Conservation (phyloP, 306 rosid genomes). For the Ormosia semicastrata region DNA sequence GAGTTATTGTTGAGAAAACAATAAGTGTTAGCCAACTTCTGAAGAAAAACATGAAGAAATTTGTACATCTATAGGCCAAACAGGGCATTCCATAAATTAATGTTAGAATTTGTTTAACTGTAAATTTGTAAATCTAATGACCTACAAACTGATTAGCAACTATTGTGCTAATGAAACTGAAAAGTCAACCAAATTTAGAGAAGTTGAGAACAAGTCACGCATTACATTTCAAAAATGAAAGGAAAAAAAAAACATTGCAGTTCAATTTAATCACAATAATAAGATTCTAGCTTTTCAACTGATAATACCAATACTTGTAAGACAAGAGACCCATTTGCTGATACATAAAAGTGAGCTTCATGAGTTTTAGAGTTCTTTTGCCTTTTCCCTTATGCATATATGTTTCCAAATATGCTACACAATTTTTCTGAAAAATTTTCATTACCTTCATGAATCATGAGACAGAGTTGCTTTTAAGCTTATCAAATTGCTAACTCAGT, state of each 20-base stretch:
- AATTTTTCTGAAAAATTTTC: background rate
- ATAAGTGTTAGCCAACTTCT: no score
- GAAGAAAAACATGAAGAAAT: no score
- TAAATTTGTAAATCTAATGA: no score
- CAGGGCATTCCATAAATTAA: no score
- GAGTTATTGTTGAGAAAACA: no score
- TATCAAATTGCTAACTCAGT: background rate
- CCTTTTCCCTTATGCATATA: slow-evolving; percentile 16
- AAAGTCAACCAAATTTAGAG: no score
- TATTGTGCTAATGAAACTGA: no score
- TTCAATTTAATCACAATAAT: background rate
- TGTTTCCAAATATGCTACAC: slow-evolving; percentile 12
- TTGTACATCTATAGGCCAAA: no score
- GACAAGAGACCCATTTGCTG: background rate
- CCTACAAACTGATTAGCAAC: no score
- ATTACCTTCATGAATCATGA: background rate
- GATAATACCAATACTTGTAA: background rate
- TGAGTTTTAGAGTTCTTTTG: slow-evolving; percentile 8
- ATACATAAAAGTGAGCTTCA: slow-evolving; percentile 19
- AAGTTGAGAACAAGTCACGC: no score
- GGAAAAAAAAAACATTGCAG: background rate
- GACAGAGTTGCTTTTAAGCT: background rate
- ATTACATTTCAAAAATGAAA: no score
- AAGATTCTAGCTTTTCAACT: background rate
- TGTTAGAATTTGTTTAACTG: no score